Evolutionary conservation across 305 asterid genomes (phyloP), one percentile per base, ranked within the genome.

Genomic region (Rubia tinctorum): DNA sequence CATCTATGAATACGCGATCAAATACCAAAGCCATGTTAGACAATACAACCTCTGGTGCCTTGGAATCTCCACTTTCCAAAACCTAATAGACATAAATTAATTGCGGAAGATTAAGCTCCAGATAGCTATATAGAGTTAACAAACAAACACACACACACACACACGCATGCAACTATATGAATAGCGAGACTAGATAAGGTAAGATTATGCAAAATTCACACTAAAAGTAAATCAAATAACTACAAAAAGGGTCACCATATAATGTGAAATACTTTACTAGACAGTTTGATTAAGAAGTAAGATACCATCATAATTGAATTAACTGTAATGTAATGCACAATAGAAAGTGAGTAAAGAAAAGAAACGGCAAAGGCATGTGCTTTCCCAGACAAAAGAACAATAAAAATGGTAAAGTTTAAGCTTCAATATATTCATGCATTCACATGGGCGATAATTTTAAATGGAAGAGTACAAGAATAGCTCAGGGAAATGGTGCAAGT

Each of bases 21-120:
- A 92, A 82, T 76, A 79, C 84, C 79, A 78, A 71, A 60, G 93
- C 88, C 95, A 90, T 92, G 85, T 92, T 92, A 72, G 89, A 85
- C 70, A 90, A 61, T 53, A 78, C 86, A 79, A 86, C 75, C 83
- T 88, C 93, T 60, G 79, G 80, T 75, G 97, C 95, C 67, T 90
- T 80, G 56, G 93, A 88, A 55, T 83, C 83, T 66, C 89, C 92
- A 83, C 97, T 90, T 63, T 80, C 75, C 27, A 70, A 10, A n/a
- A n/a, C n/a, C n/a, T n/a, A n/a, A n/a, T n/a, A n/a, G n/a, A n/a
- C n/a, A n/a, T n/a, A n/a, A n/a, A 34, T 37, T 37, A 68, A 79
- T 22, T n/a, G 51, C 4, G 40, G 49, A 74, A 73, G 68, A 68
- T n/a, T 65, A 64, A 67, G 27, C 77, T 60, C 12, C 59, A 61